Percentiles rank a stretch among this genome's conserved stretches.
Conservation (phyloP, 345 rosid species). For the Moricandia arvensis region DNA sequence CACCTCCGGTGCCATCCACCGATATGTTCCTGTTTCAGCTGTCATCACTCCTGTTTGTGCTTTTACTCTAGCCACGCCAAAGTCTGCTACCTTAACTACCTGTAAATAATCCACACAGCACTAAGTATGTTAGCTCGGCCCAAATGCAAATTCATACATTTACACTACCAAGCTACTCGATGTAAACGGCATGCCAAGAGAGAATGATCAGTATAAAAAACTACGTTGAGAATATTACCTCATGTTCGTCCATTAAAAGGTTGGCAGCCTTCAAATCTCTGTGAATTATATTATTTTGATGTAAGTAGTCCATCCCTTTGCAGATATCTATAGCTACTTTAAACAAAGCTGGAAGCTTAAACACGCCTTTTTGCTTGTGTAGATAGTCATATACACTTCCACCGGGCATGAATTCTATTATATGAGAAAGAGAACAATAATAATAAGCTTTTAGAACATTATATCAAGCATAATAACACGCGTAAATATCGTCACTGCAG, state of each 20-base stretch:
- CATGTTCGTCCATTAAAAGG: constrained; percentile 97
- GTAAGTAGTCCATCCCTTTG: constrained; percentile 98
- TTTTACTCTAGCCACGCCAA: constrained; percentile 96
- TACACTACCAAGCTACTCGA: not conserved
- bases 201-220: not conserved
- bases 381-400: constrained; percentile 99
- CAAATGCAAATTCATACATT: constrained; percentile 4
- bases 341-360: constrained; percentile 83
- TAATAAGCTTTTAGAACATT: constrained; percentile 1
- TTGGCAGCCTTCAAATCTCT: constrained; percentile 97
- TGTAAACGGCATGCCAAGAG: not conserved
- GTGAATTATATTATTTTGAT: constrained; percentile 92
- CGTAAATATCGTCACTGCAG: constrained; percentile 11
- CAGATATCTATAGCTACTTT: constrained; percentile 91
- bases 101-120: constrained; percentile 29
- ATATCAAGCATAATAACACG: not conserved
- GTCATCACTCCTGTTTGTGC: constrained; percentile 98
- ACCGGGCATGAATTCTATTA: constrained; percentile 84
- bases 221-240: constrained; percentile 48
- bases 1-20: constrained; percentile 99
- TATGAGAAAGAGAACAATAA: not conserved
- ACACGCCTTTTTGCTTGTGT: constrained; percentile 87
- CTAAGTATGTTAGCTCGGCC: not conserved
- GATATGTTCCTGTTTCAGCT: constrained; percentile 98
- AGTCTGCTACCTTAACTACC: constrained; percentile 98